Conservation (phyloP, 805 yeast species). For the Lipomyces yamanashiensis region DNA sequence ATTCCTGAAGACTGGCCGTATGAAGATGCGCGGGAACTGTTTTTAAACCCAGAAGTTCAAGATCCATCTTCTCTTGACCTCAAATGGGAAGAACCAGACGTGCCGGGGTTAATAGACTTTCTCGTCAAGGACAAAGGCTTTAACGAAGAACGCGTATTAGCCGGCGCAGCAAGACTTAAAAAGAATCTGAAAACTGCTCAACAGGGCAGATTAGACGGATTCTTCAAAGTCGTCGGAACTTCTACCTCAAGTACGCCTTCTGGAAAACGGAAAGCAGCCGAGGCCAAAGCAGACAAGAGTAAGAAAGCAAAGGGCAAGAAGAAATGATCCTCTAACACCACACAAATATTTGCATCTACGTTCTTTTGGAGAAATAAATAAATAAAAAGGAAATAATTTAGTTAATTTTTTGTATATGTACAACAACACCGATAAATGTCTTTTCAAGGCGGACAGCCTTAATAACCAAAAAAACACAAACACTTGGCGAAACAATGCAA, state of each 20-base stretch:
- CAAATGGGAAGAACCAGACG: conserved; percentile 89
- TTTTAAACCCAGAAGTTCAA: conserved; percentile 78
- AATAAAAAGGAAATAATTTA: background rate
- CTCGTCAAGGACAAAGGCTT: conserved; percentile 89
- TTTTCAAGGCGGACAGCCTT: too few relatives aligned
- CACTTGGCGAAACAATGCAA: too few relatives aligned
- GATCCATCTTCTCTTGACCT: conserved; percentile 64
- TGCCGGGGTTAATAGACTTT: conserved; percentile 78
- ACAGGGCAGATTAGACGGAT: conserved; percentile 81
- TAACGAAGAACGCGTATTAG: conserved; percentile 85
- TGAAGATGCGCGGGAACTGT: conserved; percentile 82
- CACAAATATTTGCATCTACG: background rate
- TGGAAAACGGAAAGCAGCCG: conserved; percentile 46
- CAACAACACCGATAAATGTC: background rate
- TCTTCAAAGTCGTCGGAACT: conserved; percentile 70
- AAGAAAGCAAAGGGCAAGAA: conserved; percentile 34
- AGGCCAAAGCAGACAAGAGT: conserved; percentile 28
- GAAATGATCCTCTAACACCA: background rate
- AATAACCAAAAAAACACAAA: too few relatives aligned
- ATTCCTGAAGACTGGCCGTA: conserved; percentile 96
- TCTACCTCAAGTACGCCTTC: conserved; percentile 41
- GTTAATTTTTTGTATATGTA: background rate
- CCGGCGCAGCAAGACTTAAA: conserved; percentile 82
- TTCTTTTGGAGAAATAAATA: background rate
- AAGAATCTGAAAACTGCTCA: conserved; percentile 84